These are phyloP conservation scores for Hevea brasiliensis DNA, from an alignment of 345 rosid genomes.

Conservation along the genomic window DNA sequence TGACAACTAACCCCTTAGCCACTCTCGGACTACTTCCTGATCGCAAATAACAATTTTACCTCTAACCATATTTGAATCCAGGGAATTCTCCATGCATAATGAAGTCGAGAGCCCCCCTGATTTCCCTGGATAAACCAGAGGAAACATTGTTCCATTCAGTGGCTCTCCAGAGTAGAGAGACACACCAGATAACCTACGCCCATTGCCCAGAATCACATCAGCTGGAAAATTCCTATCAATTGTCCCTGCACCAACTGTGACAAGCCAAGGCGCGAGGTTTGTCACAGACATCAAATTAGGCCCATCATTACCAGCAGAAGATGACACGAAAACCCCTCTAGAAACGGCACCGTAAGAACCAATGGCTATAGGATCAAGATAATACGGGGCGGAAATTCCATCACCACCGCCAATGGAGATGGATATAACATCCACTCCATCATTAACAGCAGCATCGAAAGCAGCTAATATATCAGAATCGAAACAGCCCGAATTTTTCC, in stretches of 20 bases:
- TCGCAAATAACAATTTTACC: constrained; percentile 84
- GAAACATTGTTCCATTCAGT: constrained; percentile 56
- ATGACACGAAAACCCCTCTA: constrained; percentile 68
- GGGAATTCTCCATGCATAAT: constrained; percentile 72
- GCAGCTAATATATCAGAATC: constrained; percentile 83
- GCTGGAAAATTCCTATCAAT: constrained; percentile 79
- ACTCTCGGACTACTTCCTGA: constrained; percentile 70
- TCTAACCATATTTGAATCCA: constrained; percentile 53
- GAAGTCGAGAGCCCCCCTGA: constrained; percentile 58
- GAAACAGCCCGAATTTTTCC: constrained; percentile 77
- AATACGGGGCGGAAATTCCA: constrained; percentile 67
- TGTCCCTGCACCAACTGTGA: constrained; percentile 72
- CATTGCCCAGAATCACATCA: constrained; percentile 56
- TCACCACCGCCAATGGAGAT: constrained; percentile 76
- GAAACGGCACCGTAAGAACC: constrained; percentile 71
- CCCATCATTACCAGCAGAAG: constrained; percentile 86
- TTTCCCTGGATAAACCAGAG: constrained; percentile 70
- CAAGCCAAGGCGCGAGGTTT: constrained; percentile 74
- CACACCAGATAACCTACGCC: constrained; percentile 58
- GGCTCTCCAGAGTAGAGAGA: constrained; percentile 63
- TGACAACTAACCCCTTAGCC: constrained; percentile 79
- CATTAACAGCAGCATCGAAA: constrained; percentile 67
- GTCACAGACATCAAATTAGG: constrained; percentile 77
- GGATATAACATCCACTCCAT: constrained; percentile 72
- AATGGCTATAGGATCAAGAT: constrained; percentile 82